Evolutionary conservation across 2,329 filamentous ascomycete genomes (phyloP).

Genomic region (Elsinoe fawcettii): DNA sequence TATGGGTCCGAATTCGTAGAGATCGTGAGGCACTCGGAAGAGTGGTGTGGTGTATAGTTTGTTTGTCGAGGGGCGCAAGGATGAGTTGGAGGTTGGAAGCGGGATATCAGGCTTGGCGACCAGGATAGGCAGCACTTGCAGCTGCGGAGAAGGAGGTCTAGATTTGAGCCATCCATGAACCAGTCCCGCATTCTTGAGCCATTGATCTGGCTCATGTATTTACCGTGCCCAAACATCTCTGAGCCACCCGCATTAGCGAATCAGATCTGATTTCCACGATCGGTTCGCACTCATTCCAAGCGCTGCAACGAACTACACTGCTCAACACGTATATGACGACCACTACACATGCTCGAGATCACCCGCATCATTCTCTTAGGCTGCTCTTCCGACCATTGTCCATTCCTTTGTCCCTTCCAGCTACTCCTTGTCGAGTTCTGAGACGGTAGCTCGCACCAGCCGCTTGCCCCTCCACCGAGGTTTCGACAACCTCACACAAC

Average conservation of each 20-base stretch:
- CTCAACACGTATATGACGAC: neutral
- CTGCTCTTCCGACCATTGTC: constrained; percentile 4
- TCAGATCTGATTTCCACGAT: constrained; percentile 12
- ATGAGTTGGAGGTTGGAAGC: neutral
- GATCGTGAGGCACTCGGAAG: constrained; percentile 8
- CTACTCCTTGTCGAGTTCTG: neutral
- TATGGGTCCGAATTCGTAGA: neutral
- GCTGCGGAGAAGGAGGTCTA: neutral
- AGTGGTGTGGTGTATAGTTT: neutral
- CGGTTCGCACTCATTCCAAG: constrained; percentile 14
- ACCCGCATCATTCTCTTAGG: neutral
- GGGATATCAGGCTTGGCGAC: neutral
- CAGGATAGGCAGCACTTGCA: neutral
- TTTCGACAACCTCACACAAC: constrained; percentile 11
- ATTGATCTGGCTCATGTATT: neutral
- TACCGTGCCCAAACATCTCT: too few species aligned
- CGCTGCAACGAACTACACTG: neutral
- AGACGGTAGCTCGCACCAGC: constrained; percentile 5
- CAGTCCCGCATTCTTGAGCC: neutral
- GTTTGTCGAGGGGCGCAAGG: neutral
- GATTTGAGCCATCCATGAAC: neutral
- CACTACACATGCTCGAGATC: neutral
- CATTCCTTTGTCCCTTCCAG: neutral
- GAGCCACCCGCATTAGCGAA: neutral
- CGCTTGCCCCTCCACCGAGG: constrained; percentile 13